These are phyloP conservation scores for Yamadazyma olivae DNA, from an alignment of 805 yeast genomes.

Conservation along the genomic window DNA sequence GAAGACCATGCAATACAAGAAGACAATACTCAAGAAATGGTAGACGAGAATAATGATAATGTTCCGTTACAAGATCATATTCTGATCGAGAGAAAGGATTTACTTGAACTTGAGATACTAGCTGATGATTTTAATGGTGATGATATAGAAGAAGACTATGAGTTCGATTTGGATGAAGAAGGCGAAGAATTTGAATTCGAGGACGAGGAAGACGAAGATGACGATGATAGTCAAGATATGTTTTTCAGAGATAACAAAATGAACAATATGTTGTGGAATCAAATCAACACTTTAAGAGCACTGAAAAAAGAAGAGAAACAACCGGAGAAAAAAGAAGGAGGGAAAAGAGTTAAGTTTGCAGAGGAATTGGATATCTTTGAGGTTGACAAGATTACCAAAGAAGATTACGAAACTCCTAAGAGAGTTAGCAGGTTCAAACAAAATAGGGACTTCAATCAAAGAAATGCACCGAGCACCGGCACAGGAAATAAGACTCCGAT, in stretches of 20 bases:
- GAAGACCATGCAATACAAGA: too few relatives aligned
- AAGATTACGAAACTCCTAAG: constrained; percentile 28
- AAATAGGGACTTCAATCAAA: constrained; percentile 2
- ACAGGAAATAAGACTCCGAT: background rate
- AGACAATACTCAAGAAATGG: background rate
- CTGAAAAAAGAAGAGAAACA: constrained; percentile 7
- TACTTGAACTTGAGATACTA: constrained; percentile 51
- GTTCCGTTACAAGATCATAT: constrained; percentile 12
- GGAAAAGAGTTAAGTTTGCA: constrained; percentile 55
- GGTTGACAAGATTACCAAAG: constrained; percentile 54
- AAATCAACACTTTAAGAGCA: constrained; percentile 29
- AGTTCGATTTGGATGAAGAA: constrained; percentile 30
- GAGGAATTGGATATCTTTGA: constrained; percentile 54
- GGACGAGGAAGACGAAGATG: constrained; percentile 31
- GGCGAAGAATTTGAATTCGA: constrained; percentile 30
- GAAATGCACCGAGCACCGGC: background rate
- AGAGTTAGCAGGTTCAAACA: constrained; percentile 18
- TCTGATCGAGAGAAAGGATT: constrained; percentile 37
- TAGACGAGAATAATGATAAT: background rate
- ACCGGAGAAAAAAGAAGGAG: constrained; percentile 7
- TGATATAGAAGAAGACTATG: constrained; percentile 22
- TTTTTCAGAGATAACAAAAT: constrained; percentile 12
- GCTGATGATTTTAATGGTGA: constrained; percentile 45
- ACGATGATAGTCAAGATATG: constrained; percentile 19
- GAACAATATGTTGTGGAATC: constrained; percentile 35